Percentiles rank a stretch among this genome's conserved stretches.
Conservation (phyloP, 345 rosid genomes). For the Aegle marmelos region DNA sequence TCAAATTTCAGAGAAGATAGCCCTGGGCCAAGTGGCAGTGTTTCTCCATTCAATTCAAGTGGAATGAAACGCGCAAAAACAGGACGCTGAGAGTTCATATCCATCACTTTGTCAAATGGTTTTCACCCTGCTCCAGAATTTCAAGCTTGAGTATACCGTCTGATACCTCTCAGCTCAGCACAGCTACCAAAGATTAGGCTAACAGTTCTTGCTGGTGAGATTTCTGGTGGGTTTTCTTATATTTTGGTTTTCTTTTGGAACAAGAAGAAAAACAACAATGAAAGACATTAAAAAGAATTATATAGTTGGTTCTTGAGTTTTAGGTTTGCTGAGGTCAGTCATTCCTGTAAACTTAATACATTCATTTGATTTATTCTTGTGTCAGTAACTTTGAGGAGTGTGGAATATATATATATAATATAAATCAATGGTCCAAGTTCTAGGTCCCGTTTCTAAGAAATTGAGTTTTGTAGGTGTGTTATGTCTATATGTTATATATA, state of each 20-base stretch:
- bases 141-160: slow-evolving; percentile 30
- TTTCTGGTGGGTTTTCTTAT: slow-evolving; percentile 29
- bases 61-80: slow-evolving; percentile 98
- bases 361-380: slow-evolving; percentile 69
- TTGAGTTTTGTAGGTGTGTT: slow-evolving; percentile 35
- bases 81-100: slow-evolving; percentile 48
- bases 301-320: slow-evolving; percentile 33
- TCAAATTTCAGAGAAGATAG: slow-evolving; percentile 94
- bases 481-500: slow-evolving; percentile 6
- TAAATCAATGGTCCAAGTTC: slow-evolving; percentile 15
- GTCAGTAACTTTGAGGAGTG: slow-evolving; percentile 35
- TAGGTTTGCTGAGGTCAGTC: slow-evolving; percentile 46
- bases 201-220: slow-evolving; percentile 52
- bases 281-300: slow-evolving; percentile 20
- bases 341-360: slow-evolving; percentile 36
- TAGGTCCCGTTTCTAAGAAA: slow-evolving; percentile 12
- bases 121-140: slow-evolving; percentile 23
- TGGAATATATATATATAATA: slow-evolving; percentile 24
- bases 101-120: slow-evolving; percentile 19
- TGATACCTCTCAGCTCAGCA: slow-evolving; percentile 31
- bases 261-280: slow-evolving; percentile 17
- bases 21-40: slow-evolving; percentile 93
- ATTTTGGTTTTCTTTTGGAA: slow-evolving; percentile 21
- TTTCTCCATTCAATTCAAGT: slow-evolving; percentile 92
- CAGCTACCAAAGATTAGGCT: slow-evolving; percentile 39